Conservation (phyloP, 768 basidiomycete genomes). For the Hypholoma fasciculare region DNA sequence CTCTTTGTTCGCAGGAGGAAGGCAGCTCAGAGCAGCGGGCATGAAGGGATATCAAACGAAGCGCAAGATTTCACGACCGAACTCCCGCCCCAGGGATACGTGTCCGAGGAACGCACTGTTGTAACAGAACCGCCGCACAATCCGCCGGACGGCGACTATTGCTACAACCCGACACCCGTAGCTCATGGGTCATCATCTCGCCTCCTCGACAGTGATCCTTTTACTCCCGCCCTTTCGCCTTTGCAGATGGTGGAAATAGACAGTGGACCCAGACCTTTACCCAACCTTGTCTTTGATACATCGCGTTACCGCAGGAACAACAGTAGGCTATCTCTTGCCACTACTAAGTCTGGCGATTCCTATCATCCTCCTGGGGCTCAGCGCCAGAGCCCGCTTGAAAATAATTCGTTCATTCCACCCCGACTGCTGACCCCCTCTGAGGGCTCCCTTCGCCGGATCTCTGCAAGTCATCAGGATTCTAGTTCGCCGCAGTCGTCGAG, state of each 20-base stretch:
- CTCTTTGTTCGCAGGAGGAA: not conserved
- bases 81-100: not conserved
- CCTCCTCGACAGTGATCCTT: not conserved
- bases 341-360: not conserved
- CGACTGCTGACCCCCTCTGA: too few relatives aligned
- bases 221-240: not conserved
- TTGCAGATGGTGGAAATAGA: not conserved
- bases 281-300: not conserved
- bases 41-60: not conserved
- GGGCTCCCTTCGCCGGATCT: not conserved
- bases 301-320: not conserved
- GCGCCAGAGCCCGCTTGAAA: not conserved
- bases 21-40: not conserved
- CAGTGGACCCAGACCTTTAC: not conserved
- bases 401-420: not conserved
- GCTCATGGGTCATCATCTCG: not conserved
- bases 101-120: not conserved
- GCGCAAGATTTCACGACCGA: not conserved
- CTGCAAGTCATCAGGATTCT: not conserved
- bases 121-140: not conserved
- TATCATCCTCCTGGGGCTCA: not conserved
- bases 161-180: not conserved
- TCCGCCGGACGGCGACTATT: not conserved
- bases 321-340: not conserved
- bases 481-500: not conserved